Base-by-base conservation (phyloP, 768 basidiomycete genomes). In the Boletus eberwhitei region DNA sequence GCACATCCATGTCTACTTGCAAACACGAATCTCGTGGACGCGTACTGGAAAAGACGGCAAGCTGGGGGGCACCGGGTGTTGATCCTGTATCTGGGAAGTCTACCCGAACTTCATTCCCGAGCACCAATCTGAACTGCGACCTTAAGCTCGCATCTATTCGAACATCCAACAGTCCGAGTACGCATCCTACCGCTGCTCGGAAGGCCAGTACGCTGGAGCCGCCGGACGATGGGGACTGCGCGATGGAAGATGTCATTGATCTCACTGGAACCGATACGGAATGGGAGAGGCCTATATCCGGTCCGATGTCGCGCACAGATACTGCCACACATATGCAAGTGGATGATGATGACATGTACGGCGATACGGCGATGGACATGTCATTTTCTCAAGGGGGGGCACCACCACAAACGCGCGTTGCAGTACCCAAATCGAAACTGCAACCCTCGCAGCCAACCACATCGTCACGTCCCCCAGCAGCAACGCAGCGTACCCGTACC, bases 191-290 rank as follows among this genome's bases (percentile, higher is more conserved):
- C 40, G 19, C 48, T 37, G 14, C 48, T 36, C 40, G 36, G 36
- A 50, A 49, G 9, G n/a, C 31, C 22, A 39, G 19, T 14, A 32
- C 37, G 32, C 34, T 43, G 32, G 38, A 52, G 5, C 34, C 17
- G 1, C 47, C 26, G 1, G 45, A 52, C 45, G 56, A 58, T 21
- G 49, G 24, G 14, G 59, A 63, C 31, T 54, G 24, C n/a, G 8
- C 26, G 0, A 63, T 65, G 63, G 57, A 57, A 36, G 60, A 55
- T 5, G 37, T 53, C 50, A 45, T 64, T 12, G 63, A 67, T 50
- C 63, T 66, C 55, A 58, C 55, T 2, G 59, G 50, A 29, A 63
- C 66, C 7, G 61, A 68, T 36, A 51, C 59, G 0, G 64, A 63
- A 31, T 53, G 54, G 55, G 60, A 60, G 31, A 4, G 31, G 11